Conservation (phyloP, 1,284 basidiomycete species). For the Bjerkandera adusta region DNA sequence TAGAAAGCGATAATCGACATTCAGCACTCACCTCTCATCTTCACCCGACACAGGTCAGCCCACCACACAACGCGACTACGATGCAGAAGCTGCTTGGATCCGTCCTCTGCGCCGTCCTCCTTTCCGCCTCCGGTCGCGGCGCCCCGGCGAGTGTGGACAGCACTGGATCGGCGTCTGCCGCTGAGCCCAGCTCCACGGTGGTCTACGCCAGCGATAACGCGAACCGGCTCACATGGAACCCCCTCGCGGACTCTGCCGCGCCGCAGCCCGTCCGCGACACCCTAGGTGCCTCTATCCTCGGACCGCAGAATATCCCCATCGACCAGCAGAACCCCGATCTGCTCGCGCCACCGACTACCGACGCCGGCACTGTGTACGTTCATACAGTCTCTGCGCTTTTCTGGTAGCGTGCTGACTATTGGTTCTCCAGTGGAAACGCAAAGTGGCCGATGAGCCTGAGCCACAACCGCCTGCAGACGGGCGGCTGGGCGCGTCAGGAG, state of each 20-base stretch:
- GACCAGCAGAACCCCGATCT: conserved; percentile 40
- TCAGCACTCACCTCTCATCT: no score
- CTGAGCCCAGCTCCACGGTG: conserved; percentile 9
- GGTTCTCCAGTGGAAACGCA: conserved; percentile 1
- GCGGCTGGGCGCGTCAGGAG: conserved; percentile 12
- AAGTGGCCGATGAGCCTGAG: conserved; percentile 11
- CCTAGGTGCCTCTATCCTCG: conserved; percentile 41
- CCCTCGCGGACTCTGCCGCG: conserved; percentile 25
- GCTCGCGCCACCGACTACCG: conserved; percentile 11
- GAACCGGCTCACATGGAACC: conserved; percentile 13
- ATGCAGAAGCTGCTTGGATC: no score
- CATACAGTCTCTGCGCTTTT: conserved; percentile 17
- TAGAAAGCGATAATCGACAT: no score
- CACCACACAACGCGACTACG: no score
- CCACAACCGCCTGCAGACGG: conserved; percentile 11
- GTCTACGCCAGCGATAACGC: conserved; percentile 15
- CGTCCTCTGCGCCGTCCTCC: conserved; percentile 10
- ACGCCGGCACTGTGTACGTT: conserved; percentile 6
- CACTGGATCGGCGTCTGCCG: neutral
- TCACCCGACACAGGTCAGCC: no score
- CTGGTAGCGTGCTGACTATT: neutral
- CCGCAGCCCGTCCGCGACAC: conserved; percentile 37
- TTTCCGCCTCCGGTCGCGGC: neutral
- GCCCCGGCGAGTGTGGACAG: conserved; percentile 6
- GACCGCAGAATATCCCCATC: conserved; percentile 45